Conservation (phyloP, 2,329 filamentous ascomycete genomes). For the Epichloe hybrida region DNA sequence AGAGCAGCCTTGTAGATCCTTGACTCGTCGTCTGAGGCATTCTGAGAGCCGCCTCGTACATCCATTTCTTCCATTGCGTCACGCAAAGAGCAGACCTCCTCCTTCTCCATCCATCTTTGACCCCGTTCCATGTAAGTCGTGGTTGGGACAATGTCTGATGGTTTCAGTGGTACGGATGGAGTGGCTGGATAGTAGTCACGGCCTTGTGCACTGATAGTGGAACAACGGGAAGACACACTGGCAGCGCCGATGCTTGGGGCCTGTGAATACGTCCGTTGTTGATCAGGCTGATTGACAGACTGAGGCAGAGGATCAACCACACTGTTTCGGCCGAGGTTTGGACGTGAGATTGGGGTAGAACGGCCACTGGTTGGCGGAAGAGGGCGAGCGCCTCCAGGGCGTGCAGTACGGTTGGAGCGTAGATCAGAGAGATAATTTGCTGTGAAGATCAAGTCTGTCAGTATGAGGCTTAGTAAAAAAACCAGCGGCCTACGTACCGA, state of each 20-base stretch:
- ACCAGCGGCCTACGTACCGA: conserved; percentile 32
- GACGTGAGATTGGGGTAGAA: conserved; percentile 15
- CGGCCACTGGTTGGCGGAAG: conserved; percentile 28
- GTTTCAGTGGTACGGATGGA: conserved; percentile 32
- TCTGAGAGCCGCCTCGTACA: conserved; percentile 26
- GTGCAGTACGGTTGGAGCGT: conserved; percentile 50
- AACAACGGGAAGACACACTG: conserved; percentile 38
- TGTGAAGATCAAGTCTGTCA: conserved; percentile 20
- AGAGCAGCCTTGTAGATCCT: conserved; percentile 57
- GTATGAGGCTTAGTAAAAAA: neutral
- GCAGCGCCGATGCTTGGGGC: conserved; percentile 27
- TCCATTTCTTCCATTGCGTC: conserved; percentile 64
- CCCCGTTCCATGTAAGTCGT: conserved; percentile 61
- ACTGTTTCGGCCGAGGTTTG: conserved; percentile 18
- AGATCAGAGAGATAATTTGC: conserved; percentile 59
- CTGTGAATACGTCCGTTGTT: conserved; percentile 16
- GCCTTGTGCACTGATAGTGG: conserved; percentile 28
- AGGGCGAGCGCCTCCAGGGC: conserved; percentile 60
- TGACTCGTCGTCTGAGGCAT: conserved; percentile 37
- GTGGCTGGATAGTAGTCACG: conserved; percentile 39
- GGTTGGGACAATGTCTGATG: conserved; percentile 49
- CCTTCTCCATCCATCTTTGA: conserved; percentile 67
- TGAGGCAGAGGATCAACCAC: conserved; percentile 19
- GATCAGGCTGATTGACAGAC: conserved; percentile 11
- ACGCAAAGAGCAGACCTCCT: conserved; percentile 57